Evolutionary conservation across 2,329 filamentous ascomycete species (phyloP).

Genomic region (Thielaviopsis ethacetica): DNA sequence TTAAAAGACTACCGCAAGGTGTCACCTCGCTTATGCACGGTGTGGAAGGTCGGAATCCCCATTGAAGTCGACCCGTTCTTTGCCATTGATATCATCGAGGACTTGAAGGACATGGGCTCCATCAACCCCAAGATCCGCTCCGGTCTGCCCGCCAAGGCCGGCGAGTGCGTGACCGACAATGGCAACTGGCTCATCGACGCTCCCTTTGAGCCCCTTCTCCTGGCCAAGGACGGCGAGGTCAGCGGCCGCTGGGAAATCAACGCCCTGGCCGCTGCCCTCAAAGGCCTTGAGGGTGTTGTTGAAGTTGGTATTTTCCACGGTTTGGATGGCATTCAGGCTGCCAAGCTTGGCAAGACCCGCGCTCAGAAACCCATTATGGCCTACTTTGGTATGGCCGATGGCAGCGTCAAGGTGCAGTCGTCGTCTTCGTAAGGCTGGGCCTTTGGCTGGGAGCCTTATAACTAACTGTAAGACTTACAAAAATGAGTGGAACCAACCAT

Average conservation of each 20-base stretch:
- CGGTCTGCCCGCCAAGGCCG: slow-evolving; percentile 60
- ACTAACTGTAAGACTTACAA: not conserved
- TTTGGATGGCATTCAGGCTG: slow-evolving; percentile 54
- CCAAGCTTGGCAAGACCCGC: slow-evolving; percentile 36
- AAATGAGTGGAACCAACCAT: not conserved
- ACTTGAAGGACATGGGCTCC: slow-evolving; percentile 58
- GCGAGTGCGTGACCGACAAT: slow-evolving; percentile 49
- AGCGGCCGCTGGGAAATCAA: slow-evolving; percentile 41
- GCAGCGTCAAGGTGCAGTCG: slow-evolving; percentile 20
- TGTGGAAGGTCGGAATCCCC: slow-evolving; percentile 65
- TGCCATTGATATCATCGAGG: slow-evolving; percentile 57
- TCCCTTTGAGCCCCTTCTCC: slow-evolving; percentile 60
- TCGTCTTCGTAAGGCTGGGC: not conserved
- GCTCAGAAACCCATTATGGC: slow-evolving; percentile 85
- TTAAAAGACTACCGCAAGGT: slow-evolving; percentile 72
- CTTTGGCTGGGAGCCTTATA: not conserved
- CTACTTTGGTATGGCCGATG: slow-evolving; percentile 85
- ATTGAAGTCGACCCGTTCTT: slow-evolving; percentile 86
- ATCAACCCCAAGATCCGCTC: slow-evolving; percentile 53
- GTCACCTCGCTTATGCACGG: slow-evolving; percentile 53
- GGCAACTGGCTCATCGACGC: slow-evolving; percentile 77
- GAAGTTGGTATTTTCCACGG: slow-evolving; percentile 88
- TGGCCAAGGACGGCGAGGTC: slow-evolving; percentile 33
- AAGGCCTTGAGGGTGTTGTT: slow-evolving; percentile 61
- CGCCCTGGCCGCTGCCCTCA: slow-evolving; percentile 46